phyloP scores from a whole-genome alignment of 345 rosid species.

The Arabidopsis arenosa region DNA sequence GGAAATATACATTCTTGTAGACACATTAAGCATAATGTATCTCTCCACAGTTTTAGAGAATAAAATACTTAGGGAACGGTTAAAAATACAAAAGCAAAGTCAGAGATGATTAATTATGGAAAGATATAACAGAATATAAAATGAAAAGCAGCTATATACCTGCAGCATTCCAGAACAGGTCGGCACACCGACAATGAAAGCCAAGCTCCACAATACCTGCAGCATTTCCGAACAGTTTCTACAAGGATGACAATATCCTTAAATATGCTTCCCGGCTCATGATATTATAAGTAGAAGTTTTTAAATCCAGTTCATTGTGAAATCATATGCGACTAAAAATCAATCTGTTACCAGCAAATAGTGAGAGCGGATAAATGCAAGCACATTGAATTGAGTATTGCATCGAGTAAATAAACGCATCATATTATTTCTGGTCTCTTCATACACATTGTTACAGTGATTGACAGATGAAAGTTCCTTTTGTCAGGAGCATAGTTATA shows the following conservation, averaged over 20 bases:
- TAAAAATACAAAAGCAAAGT: constrained; percentile 22
- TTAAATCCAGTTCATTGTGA: not conserved
- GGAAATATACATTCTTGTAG: constrained; percentile 67
- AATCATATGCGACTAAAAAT: constrained; percentile 13
- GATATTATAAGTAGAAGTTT: constrained; percentile 9
- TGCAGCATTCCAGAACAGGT: constrained; percentile 24
- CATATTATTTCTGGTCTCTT: constrained; percentile 38
- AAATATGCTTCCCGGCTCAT: not conserved
- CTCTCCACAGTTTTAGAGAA: constrained; percentile 55
- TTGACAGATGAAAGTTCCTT: constrained; percentile 42
- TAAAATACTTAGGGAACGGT: constrained; percentile 52
- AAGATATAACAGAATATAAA: constrained; percentile 27
- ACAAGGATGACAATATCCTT: constrained; percentile 13
- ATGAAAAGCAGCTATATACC: constrained; percentile 27
- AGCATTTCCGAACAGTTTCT: constrained; percentile 15
- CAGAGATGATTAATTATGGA: constrained; percentile 13
- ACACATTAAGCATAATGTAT: constrained; percentile 52
- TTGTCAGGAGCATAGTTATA: constrained; percentile 31
- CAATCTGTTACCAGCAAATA: constrained; percentile 17
- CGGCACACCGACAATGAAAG: constrained; percentile 14
- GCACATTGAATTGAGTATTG: constrained; percentile 9
- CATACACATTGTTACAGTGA: constrained; percentile 26
- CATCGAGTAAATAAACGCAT: constrained; percentile 11
- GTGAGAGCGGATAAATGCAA: constrained; percentile 14
- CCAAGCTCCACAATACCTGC: constrained; percentile 24